Base-by-base conservation (phyloP, 148 eudicot genomes). In the Hydrangea macrophylla region DNA sequence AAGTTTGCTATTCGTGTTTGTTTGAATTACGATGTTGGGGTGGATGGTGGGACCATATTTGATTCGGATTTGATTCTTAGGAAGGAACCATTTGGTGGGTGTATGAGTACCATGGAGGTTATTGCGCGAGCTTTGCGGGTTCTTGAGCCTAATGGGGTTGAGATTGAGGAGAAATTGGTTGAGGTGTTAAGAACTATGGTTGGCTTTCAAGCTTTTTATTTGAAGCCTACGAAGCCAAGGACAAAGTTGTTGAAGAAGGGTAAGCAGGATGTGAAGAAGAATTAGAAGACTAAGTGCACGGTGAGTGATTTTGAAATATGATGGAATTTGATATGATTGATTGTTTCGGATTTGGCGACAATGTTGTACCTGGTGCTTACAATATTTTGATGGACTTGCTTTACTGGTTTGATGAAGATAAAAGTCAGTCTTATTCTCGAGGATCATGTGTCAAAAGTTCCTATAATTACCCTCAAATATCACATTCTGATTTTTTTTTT, bases 71-170 rank as follows among this genome's bases (percentile, higher is more conserved):
- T 94, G 76, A 81, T 82, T 70, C 83, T 90, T 55, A 85, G 92
- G 79, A 91, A 90, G 81, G 99, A 94, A 71, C 97, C 99, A 0
- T 94, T 76, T 71, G 75, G 80, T 68, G 99, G 99, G 53, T 94
- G 97, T 76, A 89, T 84, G 97, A 91, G 97, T 73, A 94, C 99
- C 37, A 81, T 94, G 85, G 97, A 94, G 77, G 99, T 97, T 5
- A 80, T 94, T 67, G 97, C 99, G 35, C 81, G 97, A 72, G 91
- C 90, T 70, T 78, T 94, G 76, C 69, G 80, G n/a, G 67, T 87
- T 60, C 82, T 94, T n/a, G 99, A 94, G 78, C 89, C 88, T 58
- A 74, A 67, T 63, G 99, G 97, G 68, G 11, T 40, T 37, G 83
- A 82, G 64, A 78, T 94, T 33, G 97, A 91, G 83, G 74, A 75